These are phyloP conservation scores for Allium cepa DNA, from an alignment of 106 monocot species.

Conservation along the genomic window DNA sequence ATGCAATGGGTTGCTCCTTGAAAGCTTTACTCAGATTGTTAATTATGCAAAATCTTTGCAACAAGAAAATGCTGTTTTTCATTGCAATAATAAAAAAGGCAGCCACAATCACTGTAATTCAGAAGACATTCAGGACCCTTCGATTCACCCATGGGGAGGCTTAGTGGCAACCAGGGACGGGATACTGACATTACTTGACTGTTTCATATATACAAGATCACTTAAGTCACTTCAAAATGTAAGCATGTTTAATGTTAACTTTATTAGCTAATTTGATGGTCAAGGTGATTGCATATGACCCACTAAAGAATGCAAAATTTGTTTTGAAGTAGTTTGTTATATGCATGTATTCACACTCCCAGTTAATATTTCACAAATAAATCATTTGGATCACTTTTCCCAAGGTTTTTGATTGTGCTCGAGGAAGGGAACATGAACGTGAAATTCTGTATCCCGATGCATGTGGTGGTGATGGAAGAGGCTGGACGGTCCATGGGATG, in stretches of 20 bases:
- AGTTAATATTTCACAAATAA: no score
- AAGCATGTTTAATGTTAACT: slow-evolving; percentile 10
- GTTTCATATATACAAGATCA: slow-evolving; percentile 62
- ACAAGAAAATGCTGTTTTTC: slow-evolving; percentile 35
- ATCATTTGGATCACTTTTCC: background rate
- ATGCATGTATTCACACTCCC: no score
- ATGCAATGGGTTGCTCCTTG: slow-evolving; percentile 91
- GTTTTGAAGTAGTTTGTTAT: no score
- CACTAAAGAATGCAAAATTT: no score
- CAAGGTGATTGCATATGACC: no score
- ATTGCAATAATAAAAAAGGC: slow-evolving; percentile 15
- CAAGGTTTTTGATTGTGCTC: slow-evolving; percentile 88
- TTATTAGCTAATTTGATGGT: no score
- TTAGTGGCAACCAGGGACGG: slow-evolving; percentile 77
- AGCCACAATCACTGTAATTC: slow-evolving; percentile 16
- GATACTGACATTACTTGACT: slow-evolving; percentile 68
- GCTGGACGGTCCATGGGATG: slow-evolving; percentile 93
- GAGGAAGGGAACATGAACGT: slow-evolving; percentile 78
- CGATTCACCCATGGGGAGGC: slow-evolving; percentile 92
- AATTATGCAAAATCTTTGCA: slow-evolving; percentile 77
- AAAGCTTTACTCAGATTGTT: slow-evolving; percentile 79
- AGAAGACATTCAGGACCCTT: slow-evolving; percentile 55
- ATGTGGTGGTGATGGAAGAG: slow-evolving; percentile 91
- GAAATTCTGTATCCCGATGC: slow-evolving; percentile 97
- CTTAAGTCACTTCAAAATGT: slow-evolving; percentile 67